These are phyloP conservation scores for Tolypocladium amazonense DNA, from an alignment of 2,329 filamentous ascomycete species.

Conservation along the genomic window DNA sequence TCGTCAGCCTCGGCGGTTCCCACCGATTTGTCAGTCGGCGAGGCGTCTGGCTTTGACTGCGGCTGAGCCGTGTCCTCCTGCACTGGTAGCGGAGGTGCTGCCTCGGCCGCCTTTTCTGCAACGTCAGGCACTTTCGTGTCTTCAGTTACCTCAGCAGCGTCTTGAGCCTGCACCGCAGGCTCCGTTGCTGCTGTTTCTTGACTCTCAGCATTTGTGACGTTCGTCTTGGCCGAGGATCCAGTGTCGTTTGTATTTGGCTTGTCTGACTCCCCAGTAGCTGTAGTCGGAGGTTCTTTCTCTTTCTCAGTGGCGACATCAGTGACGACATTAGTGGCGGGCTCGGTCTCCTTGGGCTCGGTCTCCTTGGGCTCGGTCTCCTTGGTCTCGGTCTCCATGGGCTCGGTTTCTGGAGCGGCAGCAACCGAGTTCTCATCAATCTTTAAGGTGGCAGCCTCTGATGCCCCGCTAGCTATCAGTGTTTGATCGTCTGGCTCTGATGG, in stretches of 20 bases:
- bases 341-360: constrained; percentile 8
- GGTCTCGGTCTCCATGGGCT: constrained; percentile 10
- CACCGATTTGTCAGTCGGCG: neutral
- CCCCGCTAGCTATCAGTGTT: neutral
- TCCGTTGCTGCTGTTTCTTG: neutral
- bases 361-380: constrained; percentile 7
- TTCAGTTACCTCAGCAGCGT: constrained; percentile 2
- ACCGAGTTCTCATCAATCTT: neutral
- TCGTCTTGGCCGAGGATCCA: neutral
- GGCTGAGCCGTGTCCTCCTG: constrained; percentile 9
- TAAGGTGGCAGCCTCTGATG: neutral
- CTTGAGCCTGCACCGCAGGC: neutral
- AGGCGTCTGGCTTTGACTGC: constrained; percentile 15
- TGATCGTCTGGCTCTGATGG: neutral
- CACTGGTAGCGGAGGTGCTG: neutral
- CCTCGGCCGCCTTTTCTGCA: neutral
- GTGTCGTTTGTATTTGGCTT: neutral
- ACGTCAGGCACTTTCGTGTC: neutral
- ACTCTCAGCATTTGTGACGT: neutral
- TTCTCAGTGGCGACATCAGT: neutral
- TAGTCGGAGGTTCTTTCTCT: constrained; percentile 1
- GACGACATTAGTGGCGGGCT: neutral
- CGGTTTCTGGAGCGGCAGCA: neutral
- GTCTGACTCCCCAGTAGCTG: constrained; percentile 6
- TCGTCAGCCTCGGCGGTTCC: constrained; percentile 8